A percentile compares a stretch with the other conserved stretches of the same genome.
Conservation (phyloP, 805 yeast species). For the Spencermartinsiella europaea region DNA sequence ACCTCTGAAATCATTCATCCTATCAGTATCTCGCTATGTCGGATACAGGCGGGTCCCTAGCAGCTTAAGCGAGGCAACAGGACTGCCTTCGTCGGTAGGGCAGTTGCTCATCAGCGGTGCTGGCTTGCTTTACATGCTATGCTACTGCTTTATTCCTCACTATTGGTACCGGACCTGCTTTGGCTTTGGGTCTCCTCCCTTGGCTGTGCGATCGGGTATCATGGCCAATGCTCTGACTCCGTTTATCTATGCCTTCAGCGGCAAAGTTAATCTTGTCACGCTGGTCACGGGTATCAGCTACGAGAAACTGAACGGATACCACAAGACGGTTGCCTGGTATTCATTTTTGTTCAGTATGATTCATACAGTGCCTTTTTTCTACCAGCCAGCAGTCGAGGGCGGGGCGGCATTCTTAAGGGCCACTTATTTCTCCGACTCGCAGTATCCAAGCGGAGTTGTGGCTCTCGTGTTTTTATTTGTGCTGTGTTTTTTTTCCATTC, state of each 20-base stretch:
- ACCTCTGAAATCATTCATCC: slow-evolving; percentile 1
- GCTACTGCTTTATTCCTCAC: slow-evolving; percentile 14
- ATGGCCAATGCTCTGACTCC: slow-evolving; percentile 22
- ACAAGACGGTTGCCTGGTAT: slow-evolving; percentile 16
- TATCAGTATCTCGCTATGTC: slow-evolving; percentile 12
- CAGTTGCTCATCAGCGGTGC: slow-evolving; percentile 3
- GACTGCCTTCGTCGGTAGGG: slow-evolving; percentile 15
- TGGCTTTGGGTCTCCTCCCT: slow-evolving; percentile 19
- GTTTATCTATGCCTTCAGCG: slow-evolving; percentile 18
- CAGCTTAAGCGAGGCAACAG: background rate
- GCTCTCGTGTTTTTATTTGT: slow-evolving; percentile 12
- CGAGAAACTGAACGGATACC: slow-evolving; percentile 17
- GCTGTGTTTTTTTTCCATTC: slow-evolving; percentile 13
- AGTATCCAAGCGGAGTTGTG: slow-evolving; percentile 8
- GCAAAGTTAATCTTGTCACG: slow-evolving; percentile 18
- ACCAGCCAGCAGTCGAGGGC: slow-evolving; percentile 17
- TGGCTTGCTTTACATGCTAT: slow-evolving; percentile 8
- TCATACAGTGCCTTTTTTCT: slow-evolving; percentile 18
- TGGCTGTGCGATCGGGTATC: slow-evolving; percentile 18
- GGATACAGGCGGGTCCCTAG: slow-evolving; percentile 15
- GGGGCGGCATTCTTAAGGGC: slow-evolving; percentile 10
- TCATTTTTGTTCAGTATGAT: slow-evolving; percentile 16
- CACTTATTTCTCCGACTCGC: background rate
- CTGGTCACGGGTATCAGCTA: slow-evolving; percentile 19
- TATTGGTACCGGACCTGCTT: slow-evolving; percentile 17